Conservation (phyloP, 805 yeast genomes). For the Zygoascus biomembranicola region DNA sequence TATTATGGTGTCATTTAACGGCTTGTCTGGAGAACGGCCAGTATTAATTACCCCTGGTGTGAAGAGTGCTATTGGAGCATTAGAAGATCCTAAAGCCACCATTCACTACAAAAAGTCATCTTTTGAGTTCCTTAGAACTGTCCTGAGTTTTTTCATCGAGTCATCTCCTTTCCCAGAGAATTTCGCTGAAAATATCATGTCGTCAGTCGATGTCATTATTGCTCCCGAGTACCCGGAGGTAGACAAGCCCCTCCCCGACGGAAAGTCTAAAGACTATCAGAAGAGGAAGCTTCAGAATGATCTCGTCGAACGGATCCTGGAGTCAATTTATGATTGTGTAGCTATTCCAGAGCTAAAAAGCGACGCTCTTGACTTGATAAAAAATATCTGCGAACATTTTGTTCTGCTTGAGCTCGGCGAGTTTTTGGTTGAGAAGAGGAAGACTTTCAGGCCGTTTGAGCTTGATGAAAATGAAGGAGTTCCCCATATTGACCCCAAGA, state of each 20-base stretch:
- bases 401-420: conserved; percentile 70
- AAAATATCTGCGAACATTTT: conserved; percentile 68
- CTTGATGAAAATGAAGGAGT: conserved; percentile 75
- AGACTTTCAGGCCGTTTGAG: conserved; percentile 57
- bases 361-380: conserved; percentile 55
- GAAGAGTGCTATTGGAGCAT: conserved; percentile 62
- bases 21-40: conserved; percentile 52
- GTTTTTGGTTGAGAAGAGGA: conserved; percentile 58
- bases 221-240: conserved; percentile 34
- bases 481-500: conserved; percentile 57
- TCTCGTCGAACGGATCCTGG: conserved; percentile 54
- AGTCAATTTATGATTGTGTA: conserved; percentile 65
- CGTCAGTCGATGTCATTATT: conserved; percentile 25
- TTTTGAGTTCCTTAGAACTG: conserved; percentile 57
- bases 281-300: conserved; percentile 42
- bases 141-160: conserved; percentile 61
- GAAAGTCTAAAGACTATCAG: conserved; percentile 13
- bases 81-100: conserved; percentile 54
- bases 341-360: conserved; percentile 64
- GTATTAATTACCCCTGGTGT: conserved; percentile 80
- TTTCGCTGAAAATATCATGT: conserved; percentile 19
- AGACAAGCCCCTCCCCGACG: conserved; percentile 19
- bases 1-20: conserved; percentile 64
- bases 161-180: conserved; percentile 41
- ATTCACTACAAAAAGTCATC: conserved; percentile 70